Conservation (phyloP, 768 basidiomycete genomes). For the Russula emetica region DNA sequence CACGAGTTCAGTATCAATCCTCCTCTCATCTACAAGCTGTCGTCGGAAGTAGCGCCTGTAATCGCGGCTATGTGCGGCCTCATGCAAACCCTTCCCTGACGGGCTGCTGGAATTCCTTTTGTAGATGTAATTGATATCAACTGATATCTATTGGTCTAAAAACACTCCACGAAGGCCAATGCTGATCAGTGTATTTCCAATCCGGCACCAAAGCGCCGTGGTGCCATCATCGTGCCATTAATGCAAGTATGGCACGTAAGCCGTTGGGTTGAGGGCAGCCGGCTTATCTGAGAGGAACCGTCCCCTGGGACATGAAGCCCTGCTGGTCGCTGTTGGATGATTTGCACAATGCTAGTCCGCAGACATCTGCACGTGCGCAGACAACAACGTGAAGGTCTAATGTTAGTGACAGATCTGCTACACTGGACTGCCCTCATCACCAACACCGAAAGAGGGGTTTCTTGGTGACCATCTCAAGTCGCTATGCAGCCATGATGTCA, state of each 20-base stretch:
- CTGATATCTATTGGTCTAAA: neutral
- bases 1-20: neutral
- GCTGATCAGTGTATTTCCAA: conserved; percentile 5
- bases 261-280: neutral
- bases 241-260: neutral
- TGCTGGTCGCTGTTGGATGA: neutral
- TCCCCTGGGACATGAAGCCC: neutral
- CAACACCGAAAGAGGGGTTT: conserved; percentile 72
- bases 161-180: neutral
- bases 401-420: neutral
- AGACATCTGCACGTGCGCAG: neutral
- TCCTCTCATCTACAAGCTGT: neutral
- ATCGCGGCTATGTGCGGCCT: neutral
- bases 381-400: neutral
- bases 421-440: conserved; percentile 36
- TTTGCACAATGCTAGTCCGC: neutral
- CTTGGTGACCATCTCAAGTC: conserved; percentile 65
- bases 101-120: neutral
- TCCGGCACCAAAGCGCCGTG: neutral
- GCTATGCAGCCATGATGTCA: conserved; percentile 39
- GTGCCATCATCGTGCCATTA: neutral
- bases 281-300: neutral
- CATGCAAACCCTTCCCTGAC: neutral
- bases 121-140: neutral
- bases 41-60: neutral